These are phyloP conservation scores for Erigeron canadensis DNA, from an alignment of 129 eudicot species.

Conservation along the genomic window DNA sequence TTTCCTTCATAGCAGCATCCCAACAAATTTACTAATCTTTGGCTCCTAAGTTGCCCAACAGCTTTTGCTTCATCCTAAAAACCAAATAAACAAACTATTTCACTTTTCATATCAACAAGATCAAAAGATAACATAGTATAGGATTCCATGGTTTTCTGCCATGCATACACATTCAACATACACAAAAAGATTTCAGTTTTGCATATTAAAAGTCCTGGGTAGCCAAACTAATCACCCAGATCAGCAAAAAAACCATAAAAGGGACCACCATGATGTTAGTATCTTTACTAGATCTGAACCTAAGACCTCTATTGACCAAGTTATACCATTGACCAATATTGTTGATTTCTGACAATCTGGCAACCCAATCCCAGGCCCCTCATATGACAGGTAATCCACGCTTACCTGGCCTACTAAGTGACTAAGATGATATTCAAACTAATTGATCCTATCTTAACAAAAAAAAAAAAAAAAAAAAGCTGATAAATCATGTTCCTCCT, in stretches of 20 bases:
- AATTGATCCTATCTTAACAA: too few species aligned
- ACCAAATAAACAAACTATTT: conserved; percentile 16
- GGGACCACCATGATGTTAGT: conserved; percentile 10
- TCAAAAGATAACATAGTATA: background rate
- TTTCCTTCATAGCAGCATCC: conserved; percentile 18
- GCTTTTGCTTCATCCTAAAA: conserved; percentile 60
- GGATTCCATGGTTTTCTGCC: background rate
- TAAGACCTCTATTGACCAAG: conserved; percentile 19
- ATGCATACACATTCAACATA: background rate
- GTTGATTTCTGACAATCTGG: conserved; percentile 21
- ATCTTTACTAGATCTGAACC: conserved; percentile 30
- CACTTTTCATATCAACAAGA: background rate
- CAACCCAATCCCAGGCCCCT: background rate
- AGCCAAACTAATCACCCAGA: background rate
- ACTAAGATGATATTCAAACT: too few species aligned
- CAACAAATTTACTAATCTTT: conserved; percentile 14
- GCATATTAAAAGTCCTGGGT: background rate
- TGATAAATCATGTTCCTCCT: too few species aligned
- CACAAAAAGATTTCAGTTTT: background rate
- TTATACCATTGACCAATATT: conserved; percentile 9
- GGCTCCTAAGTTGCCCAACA: conserved; percentile 15
- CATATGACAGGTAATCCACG: background rate
- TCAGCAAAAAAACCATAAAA: background rate
- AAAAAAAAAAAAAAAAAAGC: too few species aligned
- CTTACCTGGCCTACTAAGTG: too few species aligned